These are phyloP conservation scores for Takakia lepidozioides DNA, from an alignment of 225 moss, liverwort and hornwort genomes.

Conservation along the genomic window DNA sequence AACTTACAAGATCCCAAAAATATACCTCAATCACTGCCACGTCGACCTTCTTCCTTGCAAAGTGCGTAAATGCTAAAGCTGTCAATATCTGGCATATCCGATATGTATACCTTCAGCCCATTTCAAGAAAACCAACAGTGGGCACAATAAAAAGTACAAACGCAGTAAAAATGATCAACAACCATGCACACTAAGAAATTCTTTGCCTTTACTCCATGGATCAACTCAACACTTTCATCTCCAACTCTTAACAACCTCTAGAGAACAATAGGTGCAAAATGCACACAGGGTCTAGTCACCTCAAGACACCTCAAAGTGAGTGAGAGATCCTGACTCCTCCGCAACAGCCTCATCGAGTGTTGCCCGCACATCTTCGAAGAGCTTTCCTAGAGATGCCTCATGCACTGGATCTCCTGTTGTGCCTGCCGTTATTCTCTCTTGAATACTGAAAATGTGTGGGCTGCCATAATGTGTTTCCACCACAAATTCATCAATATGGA, in stretches of 20 bases:
- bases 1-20: no score
- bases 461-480: conserved; percentile 59
- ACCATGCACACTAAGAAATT: no score
- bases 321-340: conserved; percentile 66
- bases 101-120: no score
- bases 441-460: conserved; percentile 75
- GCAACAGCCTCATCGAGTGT: conserved; percentile 44
- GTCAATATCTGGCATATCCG: conserved; percentile 98
- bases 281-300: conserved; percentile 34
- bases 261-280: neutral
- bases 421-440: conserved; percentile 85
- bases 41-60: conserved; percentile 77
- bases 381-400: conserved; percentile 39
- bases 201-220: no score
- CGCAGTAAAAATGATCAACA: no score
- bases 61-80: conserved; percentile 83
- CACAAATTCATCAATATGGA: no score
- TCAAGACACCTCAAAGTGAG: conserved; percentile 92
- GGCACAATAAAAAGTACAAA: no score
- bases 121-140: no score
- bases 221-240: no score
- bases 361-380: conserved; percentile 54
- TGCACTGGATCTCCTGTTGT: conserved; percentile 54
- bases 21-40: conserved; percentile 89
- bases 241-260: neutral